Base-by-base conservation (phyloP, 768 basidiomycete genomes). In the Agaricus blazei region DNA sequence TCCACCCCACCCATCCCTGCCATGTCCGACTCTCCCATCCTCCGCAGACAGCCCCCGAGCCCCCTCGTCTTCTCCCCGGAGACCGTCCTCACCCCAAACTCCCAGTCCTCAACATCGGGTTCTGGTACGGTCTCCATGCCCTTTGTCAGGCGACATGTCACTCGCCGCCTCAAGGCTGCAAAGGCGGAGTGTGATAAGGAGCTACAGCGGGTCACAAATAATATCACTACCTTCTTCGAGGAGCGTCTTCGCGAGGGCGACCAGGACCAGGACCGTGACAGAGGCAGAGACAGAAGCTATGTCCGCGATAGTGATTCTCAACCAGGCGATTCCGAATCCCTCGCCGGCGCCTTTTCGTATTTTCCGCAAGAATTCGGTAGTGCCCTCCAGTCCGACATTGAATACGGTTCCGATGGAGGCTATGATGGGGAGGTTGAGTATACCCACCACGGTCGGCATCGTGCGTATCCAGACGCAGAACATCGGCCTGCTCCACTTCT, bases 111-210 rank as follows among this genome's bases (percentile, higher is more conserved):
- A 60, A 74, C 74, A 48, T 83, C 84, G 4, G 77, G 76, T 50
- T 78, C 86, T 27, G 88, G 88, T 68, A 88, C 87, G 52, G 88
- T 93, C 51, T 90, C 90, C 52, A 93, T 93, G 90, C 90, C 90
- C 57, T 92, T 93, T 68, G 90, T 98, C 59, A 79, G 90, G 58
- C 84, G 93, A 53, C 95, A 98, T 75, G 92, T 98, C 64, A 92
- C 89, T 38, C 84, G 93, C 60, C 86, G 97, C 56, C 84, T 98
- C 70, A 89, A 86, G 74, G 88, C 88, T 3, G 94, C 96, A 56
- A 98, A 99, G 76, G 84, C 90, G 49, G 90, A 91, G 60, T 99
- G 96, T 77, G 93, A 99, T 82, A 90, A 90, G 76, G 93, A 97
- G 71, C 83, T 99, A 8, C 86, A 88, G 65, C 88, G 93, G 66